These are phyloP conservation scores for Salix udensis DNA, from an alignment of 345 rosid species.

Conservation along the genomic window DNA sequence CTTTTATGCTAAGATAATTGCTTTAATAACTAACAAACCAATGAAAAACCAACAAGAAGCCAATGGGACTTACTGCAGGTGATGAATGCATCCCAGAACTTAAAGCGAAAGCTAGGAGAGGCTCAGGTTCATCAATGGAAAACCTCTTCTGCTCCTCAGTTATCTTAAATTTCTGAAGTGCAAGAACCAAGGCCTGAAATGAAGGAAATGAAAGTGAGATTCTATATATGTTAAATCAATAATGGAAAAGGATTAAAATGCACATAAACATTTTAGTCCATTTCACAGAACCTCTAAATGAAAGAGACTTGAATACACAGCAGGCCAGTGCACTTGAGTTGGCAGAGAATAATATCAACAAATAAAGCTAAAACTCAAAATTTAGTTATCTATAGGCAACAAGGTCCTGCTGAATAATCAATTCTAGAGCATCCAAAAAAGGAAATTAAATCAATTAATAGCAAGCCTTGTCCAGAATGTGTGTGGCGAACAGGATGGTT, in stretches of 20 bases:
- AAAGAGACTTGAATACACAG: neutral
- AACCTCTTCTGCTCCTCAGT: conserved; percentile 44
- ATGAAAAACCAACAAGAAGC: neutral
- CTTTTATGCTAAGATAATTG: neutral
- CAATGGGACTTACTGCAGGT: conserved; percentile 52
- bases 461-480: neutral
- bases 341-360: neutral
- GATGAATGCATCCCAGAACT: conserved; percentile 65
- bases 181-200: conserved; percentile 49
- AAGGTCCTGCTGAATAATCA: neutral
- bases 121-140: conserved; percentile 54
- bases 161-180: conserved; percentile 52
- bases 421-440: conserved; percentile 8
- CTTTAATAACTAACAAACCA: neutral
- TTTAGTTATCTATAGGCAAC: neutral
- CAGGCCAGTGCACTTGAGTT: neutral
- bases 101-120: conserved; percentile 53
- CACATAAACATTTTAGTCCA: neutral
- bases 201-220: neutral
- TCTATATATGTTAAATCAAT: neutral
- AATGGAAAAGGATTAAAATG: neutral
- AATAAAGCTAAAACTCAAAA: neutral
- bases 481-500: neutral
- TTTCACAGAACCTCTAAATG: neutral
- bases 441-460: neutral